Conservation (phyloP, 352 stramenopile genomes). For the Thraustochytrium sp. region DNA sequence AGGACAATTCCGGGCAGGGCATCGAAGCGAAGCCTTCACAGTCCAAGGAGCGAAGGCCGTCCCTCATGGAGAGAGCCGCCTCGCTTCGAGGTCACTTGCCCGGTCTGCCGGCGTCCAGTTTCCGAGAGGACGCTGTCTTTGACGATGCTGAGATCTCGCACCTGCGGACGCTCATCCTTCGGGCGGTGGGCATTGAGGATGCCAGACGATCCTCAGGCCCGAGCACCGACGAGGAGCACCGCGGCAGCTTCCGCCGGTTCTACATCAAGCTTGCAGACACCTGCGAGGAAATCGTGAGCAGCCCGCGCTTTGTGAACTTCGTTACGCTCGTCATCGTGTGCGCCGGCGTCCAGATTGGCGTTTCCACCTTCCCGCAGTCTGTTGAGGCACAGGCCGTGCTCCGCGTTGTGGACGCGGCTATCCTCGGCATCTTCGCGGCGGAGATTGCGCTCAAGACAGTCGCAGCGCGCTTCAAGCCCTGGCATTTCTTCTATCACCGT, state of each 20-base stretch:
- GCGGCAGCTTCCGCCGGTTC: not conserved
- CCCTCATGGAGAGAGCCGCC: no score
- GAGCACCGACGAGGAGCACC: not conserved
- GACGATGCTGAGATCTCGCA: not conserved
- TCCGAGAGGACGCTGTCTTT: not conserved
- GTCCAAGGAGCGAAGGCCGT: no score
- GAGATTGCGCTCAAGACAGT: slow-evolving; percentile 68
- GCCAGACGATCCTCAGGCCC: no score
- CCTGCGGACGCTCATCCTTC: not conserved
- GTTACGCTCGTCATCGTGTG: slow-evolving; percentile 47
- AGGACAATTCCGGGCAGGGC: no score
- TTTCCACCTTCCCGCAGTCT: slow-evolving; percentile 48
- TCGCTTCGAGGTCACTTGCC: no score
- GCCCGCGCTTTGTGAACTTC: slow-evolving; percentile 26
- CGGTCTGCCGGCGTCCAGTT: no score
- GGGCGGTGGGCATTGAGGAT: not conserved
- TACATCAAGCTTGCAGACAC: not conserved
- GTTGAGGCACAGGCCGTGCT: slow-evolving; percentile 47
- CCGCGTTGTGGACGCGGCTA: slow-evolving; percentile 58
- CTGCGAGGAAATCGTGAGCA: slow-evolving; percentile 13
- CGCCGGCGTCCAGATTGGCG: slow-evolving; percentile 45
- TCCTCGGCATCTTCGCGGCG: slow-evolving; percentile 64
- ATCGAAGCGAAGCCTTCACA: no score
- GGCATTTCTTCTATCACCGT: slow-evolving; percentile 57
- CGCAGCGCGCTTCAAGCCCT: slow-evolving; percentile 64